phyloP scores from a whole-genome alignment of 192 early-diverging fungal species.

The Paraglomus occultum region DNA sequence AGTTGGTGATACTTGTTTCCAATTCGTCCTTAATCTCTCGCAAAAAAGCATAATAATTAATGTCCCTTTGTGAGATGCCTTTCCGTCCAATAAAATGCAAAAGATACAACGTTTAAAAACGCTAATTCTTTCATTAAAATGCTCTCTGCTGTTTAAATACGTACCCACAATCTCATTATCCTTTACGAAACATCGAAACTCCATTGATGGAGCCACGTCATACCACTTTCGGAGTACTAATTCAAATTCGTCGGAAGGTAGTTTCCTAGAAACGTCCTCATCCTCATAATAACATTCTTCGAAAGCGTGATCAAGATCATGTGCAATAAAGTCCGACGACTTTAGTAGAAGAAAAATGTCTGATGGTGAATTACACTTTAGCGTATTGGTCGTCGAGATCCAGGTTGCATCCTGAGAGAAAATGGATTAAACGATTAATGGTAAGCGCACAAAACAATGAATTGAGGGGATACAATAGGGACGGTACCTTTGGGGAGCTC shows the following conservation, averaged over 20 bases:
- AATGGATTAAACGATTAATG: neutral
- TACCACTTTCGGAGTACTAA: constrained; percentile 91
- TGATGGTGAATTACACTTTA: constrained; percentile 70
- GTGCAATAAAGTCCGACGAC: constrained; percentile 84
- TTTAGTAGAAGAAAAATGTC: constrained; percentile 93
- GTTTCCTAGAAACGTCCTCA: constrained; percentile 18
- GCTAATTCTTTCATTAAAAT: neutral
- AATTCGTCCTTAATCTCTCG: constrained; percentile 56
- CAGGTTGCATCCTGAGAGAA: constrained; percentile 75
- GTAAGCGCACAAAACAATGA: constrained; percentile 16
- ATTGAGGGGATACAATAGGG: constrained; percentile 15
- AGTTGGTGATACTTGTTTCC: constrained; percentile 52
- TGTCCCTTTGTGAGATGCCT: constrained; percentile 84
- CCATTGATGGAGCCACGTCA: constrained; percentile 85
- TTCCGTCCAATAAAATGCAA: constrained; percentile 22
- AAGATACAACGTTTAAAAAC: neutral
- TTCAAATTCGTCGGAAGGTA: constrained; percentile 49
- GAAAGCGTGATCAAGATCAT: constrained; percentile 77
- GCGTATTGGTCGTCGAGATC: constrained; percentile 76
- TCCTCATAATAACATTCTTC: constrained; percentile 60
- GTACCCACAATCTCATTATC: constrained; percentile 66
- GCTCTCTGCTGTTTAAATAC: constrained; percentile 6
- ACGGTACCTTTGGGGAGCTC: constrained; percentile 79
- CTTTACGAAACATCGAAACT: constrained; percentile 94
- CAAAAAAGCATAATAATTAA: constrained; percentile 82